Evolutionary conservation across 23 red algal genomes (phyloP), one percentile per base, ranked within the genome.

Genomic region (Gracilaria domingensis): DNA sequence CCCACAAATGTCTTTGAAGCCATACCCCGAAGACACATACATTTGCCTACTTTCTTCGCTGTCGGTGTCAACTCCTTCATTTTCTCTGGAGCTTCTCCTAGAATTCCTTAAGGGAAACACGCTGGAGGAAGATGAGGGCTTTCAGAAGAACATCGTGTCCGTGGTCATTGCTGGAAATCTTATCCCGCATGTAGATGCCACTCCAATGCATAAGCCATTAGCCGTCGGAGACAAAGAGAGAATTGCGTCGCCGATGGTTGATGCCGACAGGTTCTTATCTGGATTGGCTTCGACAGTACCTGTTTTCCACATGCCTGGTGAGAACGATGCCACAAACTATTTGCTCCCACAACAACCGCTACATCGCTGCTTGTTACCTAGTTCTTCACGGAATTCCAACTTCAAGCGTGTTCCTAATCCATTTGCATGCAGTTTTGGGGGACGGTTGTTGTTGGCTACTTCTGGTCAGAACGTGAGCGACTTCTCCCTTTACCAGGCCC

Each of bases 281-380:
- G 91, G 50, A 0, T 12, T 78, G 12, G 82, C 91, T n/a, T 24
- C 8, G 12, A 51, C 91, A 33, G 8, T 94, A 40, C 91, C 91
- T 17, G 85, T 94, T 1, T 70, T 74, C 18, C 54, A 86, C 42
- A 94, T 94, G 91, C 81, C 91, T 32, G 91, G 91, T 21, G 81
- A 86, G 40, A 40, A 81, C 13, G 91, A 94, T 94, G 53, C 91
- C 13, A 80, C 72, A 13, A 94, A 94, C 60, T 86, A 64, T 40
- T 62, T 94, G 37, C 81, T 94, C 26, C 91, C 91, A 18, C 91
- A 94, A 44, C 91, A 94, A 80, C 74, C 91, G 21, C 35, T 87
- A 24, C 81, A 94, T 54, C 91, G 75, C 1, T 94, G 91, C 67
- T 66, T 94, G 20, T 44, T 94, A 25, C 91, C 91, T 17, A 83